Evolutionary conservation across 768 basidiomycete genomes (phyloP), one percentile per base, ranked within the genome.

Genomic region (Tremella mesenterica): DNA sequence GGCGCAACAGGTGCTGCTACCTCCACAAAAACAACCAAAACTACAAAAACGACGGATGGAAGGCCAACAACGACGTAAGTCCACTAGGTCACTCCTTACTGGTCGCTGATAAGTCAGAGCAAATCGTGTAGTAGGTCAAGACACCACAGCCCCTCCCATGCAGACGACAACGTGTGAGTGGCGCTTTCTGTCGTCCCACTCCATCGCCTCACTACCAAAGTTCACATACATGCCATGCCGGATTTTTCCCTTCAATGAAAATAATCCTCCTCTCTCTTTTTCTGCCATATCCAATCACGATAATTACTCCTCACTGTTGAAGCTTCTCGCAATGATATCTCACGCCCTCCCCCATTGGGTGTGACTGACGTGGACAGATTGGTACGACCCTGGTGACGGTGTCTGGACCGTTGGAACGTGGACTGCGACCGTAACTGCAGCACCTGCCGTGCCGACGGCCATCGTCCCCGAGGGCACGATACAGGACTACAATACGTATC

Each of bases 381-480:
- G 58, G 54, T 61, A 63, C 33, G 61, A 63, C 30, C 50, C 55
- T 16, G 57, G 60, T 46, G 50, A 62, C 47, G 67, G 67, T 30
- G 58, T 53, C 18, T 69, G 58, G 57, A 52, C 53, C 12, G 33
- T 25, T n/a, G 62, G 33, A 23, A 61, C 59, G 23, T 69, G 67
- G 67, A 65, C 62, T 14, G 66, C 66, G 8, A 49, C 57, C 14
- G 59, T 63, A 23, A 65, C 67, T 4, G 59, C 53, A 53, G 45
- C 48, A 9, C 67, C 67, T 9, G 52, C 56, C 16, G 62, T 62
- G 10, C 61, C 64, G 26, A 69, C 67, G 28, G 64, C 55, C 28
- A 56, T 55, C 49, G 58, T 64, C 12, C 56, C 67, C 4, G 53
- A 48, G 36, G 67, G 67, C 8, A 66, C 67, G 6, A 58, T 66